phyloP scores from a whole-genome alignment of 306 rosid species.

The Castanea crenata region DNA sequence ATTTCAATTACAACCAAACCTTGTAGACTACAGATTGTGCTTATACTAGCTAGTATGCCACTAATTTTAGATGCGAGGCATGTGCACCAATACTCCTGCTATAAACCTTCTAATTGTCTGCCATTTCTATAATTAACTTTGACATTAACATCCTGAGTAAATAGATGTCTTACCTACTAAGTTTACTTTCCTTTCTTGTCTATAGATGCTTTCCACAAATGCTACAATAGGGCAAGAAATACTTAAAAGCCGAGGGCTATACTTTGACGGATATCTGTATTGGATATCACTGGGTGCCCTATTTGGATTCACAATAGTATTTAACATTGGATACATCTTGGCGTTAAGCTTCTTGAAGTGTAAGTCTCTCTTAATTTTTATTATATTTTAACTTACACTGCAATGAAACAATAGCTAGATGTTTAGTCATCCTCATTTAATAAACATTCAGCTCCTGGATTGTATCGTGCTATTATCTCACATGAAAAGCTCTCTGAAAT shows the following conservation, averaged over 20 bases:
- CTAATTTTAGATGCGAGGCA: too few relatives aligned
- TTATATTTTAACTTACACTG: not conserved
- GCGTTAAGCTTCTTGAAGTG: constrained; percentile 43
- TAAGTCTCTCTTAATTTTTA: constrained; percentile 7
- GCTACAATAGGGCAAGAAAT: constrained; percentile 17
- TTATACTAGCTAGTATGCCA: too few relatives aligned
- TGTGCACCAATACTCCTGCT: too few relatives aligned
- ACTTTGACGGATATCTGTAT: constrained; percentile 24
- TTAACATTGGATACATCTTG: constrained; percentile 32
- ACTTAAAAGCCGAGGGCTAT: constrained; percentile 35
- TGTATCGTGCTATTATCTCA: constrained; percentile 35
- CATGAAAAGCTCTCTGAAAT: constrained; percentile 30
- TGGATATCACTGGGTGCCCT: constrained; percentile 49
- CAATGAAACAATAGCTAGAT: not conserved
- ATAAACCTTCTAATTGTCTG: not conserved
- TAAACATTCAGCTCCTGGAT: constrained; percentile 36
- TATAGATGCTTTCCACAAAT: constrained; percentile 20
- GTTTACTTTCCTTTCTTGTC: not conserved
- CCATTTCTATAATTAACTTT: too few relatives aligned
- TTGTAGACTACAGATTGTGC: constrained; percentile 12
- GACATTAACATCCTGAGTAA: not conserved
- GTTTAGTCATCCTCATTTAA: not conserved
- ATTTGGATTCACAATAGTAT: constrained; percentile 36
- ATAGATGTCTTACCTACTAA: not conserved
- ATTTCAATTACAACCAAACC: not conserved